A percentile compares a stretch with the other conserved stretches of the same genome.
Conservation (phyloP, 2,329 filamentous ascomycete species). For the Colletotrichum theobromicola region DNA sequence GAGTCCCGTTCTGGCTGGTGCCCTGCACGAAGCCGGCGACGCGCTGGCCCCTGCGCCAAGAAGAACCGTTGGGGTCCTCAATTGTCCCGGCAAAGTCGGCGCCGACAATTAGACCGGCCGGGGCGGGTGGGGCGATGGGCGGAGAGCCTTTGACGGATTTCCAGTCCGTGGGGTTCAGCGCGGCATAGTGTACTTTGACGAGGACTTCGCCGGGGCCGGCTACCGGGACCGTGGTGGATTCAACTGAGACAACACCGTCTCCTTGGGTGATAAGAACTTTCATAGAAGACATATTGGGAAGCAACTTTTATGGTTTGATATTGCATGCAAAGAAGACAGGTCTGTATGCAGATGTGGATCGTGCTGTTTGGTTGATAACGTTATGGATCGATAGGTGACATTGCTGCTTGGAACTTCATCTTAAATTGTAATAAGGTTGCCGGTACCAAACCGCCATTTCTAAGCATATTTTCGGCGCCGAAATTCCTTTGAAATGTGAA, state of each 20-base stretch:
- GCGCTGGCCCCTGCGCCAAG: slow-evolving; percentile 33
- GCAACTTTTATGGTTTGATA: neutral
- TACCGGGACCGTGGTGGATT: slow-evolving; percentile 28
- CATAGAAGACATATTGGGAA: neutral
- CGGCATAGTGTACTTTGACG: slow-evolving; percentile 33
- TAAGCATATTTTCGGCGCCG: neutral
- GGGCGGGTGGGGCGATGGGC: neutral
- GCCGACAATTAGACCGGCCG: slow-evolving; percentile 30
- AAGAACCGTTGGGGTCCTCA: slow-evolving; percentile 30
- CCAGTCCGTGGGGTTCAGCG: slow-evolving; percentile 39
- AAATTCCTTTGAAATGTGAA: neutral
- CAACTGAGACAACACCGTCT: slow-evolving; percentile 27
- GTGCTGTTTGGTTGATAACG: neutral
- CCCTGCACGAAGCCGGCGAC: slow-evolving; percentile 37
- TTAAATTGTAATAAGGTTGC: neutral
- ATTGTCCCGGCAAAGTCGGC: slow-evolving; percentile 38
- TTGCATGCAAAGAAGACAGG: neutral
- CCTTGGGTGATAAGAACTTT: slow-evolving; percentile 36
- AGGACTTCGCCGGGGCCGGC: slow-evolving; percentile 34
- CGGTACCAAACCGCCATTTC: neutral
- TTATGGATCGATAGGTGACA: neutral
- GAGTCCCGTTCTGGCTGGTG: slow-evolving; percentile 2
- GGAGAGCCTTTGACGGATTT: slow-evolving; percentile 21
- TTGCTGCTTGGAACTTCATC: neutral
- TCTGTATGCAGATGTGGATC: neutral